Percentiles rank a stretch among this genome's conserved stretches.
Evolutionary conservation across 257 asterid genomes (phyloP).

Genomic region (Plectranthus barbatus): DNA sequence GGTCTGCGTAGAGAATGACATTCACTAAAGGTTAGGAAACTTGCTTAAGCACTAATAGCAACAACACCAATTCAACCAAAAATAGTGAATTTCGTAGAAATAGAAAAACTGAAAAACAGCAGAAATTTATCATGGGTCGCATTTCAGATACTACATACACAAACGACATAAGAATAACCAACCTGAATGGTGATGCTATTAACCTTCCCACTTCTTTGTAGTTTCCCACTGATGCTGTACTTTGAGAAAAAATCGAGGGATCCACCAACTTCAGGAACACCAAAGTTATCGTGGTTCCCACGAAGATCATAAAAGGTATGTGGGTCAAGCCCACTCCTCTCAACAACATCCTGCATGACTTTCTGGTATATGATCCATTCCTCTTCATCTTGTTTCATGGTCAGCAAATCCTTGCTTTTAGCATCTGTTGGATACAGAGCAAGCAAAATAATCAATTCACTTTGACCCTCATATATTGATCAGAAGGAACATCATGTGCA

Average conservation of each 20-base stretch:
- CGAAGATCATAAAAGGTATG: conserved; percentile 71
- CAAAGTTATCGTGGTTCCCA: conserved; percentile 94
- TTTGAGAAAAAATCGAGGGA: conserved; percentile 62
- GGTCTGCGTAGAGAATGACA: conserved; percentile 45
- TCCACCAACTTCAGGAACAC: conserved; percentile 63
- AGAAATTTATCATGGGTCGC: background rate
- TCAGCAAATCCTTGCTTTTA: conserved; percentile 81
- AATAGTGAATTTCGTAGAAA: background rate
- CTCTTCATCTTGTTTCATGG: conserved; percentile 70
- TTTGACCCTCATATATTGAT: background rate
- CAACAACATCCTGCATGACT: conserved; percentile 62
- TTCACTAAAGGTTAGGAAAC: conserved; percentile 9
- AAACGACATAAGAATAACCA: background rate
- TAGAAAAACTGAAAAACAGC: background rate
- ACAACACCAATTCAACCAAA: background rate
- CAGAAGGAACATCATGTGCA: background rate
- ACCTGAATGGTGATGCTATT: conserved; percentile 74
- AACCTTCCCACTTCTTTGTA: conserved; percentile 52
- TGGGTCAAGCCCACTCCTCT: conserved; percentile 65
- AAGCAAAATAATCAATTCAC: background rate
- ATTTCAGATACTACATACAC: background rate
- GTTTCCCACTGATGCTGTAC: conserved; percentile 63
- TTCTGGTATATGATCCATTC: conserved; percentile 85
- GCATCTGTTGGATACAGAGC: conserved; percentile 52
- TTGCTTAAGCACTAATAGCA: background rate